Evolutionary conservation across 257 asterid species (phyloP).

Genomic region (Solanum chmielewskii): DNA sequence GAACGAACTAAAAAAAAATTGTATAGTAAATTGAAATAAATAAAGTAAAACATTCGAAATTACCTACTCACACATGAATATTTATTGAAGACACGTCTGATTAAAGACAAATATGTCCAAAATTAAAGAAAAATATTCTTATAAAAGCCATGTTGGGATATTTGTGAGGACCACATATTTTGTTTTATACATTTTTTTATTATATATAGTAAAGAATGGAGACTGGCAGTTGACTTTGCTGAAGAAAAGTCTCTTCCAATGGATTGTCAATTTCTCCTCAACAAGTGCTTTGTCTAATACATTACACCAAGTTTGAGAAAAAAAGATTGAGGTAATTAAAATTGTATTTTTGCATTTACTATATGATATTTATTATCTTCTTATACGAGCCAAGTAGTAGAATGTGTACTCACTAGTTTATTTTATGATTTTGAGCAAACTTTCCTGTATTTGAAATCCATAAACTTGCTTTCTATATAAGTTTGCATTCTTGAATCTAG

Average conservation of each 20-base stretch:
- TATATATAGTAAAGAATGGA: not conserved
- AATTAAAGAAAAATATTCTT: not conserved
- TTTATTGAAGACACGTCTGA: not conserved
- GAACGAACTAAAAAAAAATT: too few species aligned
- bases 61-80: not conserved
- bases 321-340: not conserved
- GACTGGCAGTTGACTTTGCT: not conserved
- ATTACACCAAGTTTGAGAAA: not conserved
- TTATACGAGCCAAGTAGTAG: not conserved
- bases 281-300: not conserved
- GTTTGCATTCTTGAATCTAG: too few species aligned
- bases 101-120: not conserved
- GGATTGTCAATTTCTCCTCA: not conserved
- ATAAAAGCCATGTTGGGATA: not conserved
- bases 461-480: not conserved
- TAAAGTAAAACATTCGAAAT: not conserved
- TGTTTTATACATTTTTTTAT: too few species aligned
- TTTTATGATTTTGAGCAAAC: not conserved
- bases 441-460: not conserved
- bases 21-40: not conserved
- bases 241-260: not conserved
- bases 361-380: not conserved
- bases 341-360: not conserved
- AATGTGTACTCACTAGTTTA: not conserved
- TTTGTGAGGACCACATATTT: not conserved